Evolutionary conservation across 805 yeast species (phyloP), one percentile per base, ranked within the genome.

Genomic region (Starmera pachycereana): DNA sequence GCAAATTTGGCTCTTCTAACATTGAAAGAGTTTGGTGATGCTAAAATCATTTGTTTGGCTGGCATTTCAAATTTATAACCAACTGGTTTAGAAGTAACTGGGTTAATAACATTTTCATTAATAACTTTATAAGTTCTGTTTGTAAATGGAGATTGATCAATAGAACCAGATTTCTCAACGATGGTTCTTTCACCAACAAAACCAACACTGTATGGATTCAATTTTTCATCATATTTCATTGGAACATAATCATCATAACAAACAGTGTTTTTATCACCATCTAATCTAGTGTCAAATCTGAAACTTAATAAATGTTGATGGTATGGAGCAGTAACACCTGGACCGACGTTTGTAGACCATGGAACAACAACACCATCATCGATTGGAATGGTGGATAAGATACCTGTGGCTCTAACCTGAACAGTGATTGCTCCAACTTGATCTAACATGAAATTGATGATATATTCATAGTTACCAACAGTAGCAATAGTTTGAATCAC

Each of bases 381-480:
- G 48, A 81, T 76, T 51, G 88, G 87, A 81, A 79, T 81, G 43
- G 94, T 83, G 30, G 90, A 82, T 49, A 83, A 69, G 54, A 83
- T 83, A 70, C 94, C 94, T 42, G 94, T 83, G 46, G 92, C 92
- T 65, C 90, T 72, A 44, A 81, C 79, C 59, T 84, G 87, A 44
- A 83, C 77, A 48, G 76, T 78, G 52, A 83, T 78, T 40, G 79
- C 77, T 53, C 88, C 94, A 48, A 80, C 86, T 61, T 76, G 85
- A 52, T 78, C 83, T 53, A 83, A 77, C 55, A 81, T 73, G 56
- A 78, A 65, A 63, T 81, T 81, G 50, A 82, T 60, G 48, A 80
- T 74, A 66, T 83, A 83, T 64, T 83, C 92, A 64, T 83, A 83
- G 68, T 82, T 82, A 44, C 88, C 87, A 45, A 82, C 90, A 32